phyloP scores from a whole-genome alignment of 1,139 yeast genomes.

The Zygoascus hellenicus region DNA sequence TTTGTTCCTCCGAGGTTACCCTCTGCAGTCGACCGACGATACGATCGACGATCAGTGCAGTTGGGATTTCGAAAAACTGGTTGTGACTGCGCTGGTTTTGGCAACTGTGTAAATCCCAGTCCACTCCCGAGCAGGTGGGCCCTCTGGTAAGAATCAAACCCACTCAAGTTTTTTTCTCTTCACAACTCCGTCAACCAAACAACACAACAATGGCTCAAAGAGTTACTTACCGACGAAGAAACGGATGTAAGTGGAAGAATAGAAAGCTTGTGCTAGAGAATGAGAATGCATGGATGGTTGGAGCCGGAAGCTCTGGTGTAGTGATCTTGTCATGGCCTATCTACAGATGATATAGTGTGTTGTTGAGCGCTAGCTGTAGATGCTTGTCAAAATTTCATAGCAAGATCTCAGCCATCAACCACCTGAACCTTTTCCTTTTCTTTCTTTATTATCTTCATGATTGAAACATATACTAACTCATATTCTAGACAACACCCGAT shows the following conservation, averaged over 20 bases:
- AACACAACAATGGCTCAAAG: constrained; percentile 59
- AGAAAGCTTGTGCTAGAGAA: constrained; percentile 4
- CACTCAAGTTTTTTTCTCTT: constrained; percentile 11
- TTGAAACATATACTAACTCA: constrained; percentile 6
- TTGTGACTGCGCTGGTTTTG: not conserved
- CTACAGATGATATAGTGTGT: no score
- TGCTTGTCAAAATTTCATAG: not conserved
- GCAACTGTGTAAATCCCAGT: constrained; percentile 5
- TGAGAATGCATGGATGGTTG: not conserved
- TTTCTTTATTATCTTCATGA: no score
- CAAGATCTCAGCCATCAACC: not conserved
- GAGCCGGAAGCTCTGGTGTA: no score
- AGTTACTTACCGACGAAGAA: constrained; percentile 77
- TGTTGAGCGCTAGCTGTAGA: no score
- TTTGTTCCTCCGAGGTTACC: not conserved
- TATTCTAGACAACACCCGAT: constrained; percentile 77
- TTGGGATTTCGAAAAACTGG: not conserved
- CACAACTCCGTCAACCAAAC: constrained; percentile 8
- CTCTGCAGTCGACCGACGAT: not conserved
- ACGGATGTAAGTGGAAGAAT: constrained; percentile 54
- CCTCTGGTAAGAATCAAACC: constrained; percentile 5
- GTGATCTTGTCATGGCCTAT: no score
- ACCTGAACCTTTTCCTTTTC: no score
- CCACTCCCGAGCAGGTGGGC: constrained; percentile 2
- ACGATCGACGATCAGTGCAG: no score